Evolutionary conservation across 257 asterid species (phyloP).

Genomic region (Gardenia jasminoides): DNA sequence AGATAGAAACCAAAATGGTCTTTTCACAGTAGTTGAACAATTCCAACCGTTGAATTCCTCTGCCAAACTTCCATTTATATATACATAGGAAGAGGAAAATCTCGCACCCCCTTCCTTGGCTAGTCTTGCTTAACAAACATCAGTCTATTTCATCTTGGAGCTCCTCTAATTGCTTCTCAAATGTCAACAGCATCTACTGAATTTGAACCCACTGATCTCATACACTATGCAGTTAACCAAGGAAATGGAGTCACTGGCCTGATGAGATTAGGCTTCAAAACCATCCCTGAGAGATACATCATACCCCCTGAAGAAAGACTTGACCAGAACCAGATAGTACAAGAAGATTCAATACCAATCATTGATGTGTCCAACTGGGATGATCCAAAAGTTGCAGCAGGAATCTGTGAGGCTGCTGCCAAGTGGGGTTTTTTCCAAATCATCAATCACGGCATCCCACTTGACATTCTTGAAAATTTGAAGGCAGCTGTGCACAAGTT

Average conservation of each 20-base stretch:
- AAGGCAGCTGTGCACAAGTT: conserved; percentile 39
- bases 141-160: too few species aligned
- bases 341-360: conserved; percentile 39
- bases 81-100: too few species aligned
- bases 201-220: conserved; percentile 25
- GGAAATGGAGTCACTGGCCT: conserved; percentile 57
- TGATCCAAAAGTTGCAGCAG: conserved; percentile 28
- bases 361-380: conserved; percentile 42
- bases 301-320: conserved; percentile 42
- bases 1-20: too few species aligned
- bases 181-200: conserved; percentile 28
- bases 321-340: conserved; percentile 15
- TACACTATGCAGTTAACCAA: conserved; percentile 35
- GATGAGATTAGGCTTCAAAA: conserved; percentile 30
- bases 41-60: too few species aligned
- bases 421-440: conserved; percentile 52
- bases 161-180: neutral
- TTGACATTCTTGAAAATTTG: conserved; percentile 43
- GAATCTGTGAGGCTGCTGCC: conserved; percentile 43
- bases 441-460: conserved; percentile 46
- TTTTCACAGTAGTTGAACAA: too few species aligned
- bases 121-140: too few species aligned
- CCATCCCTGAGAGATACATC: conserved; percentile 38
- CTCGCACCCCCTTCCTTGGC: too few species aligned
- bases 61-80: too few species aligned